Evolutionary conservation across 129 eudicot genomes (phyloP).

Genomic region (Flaveria linearis): DNA sequence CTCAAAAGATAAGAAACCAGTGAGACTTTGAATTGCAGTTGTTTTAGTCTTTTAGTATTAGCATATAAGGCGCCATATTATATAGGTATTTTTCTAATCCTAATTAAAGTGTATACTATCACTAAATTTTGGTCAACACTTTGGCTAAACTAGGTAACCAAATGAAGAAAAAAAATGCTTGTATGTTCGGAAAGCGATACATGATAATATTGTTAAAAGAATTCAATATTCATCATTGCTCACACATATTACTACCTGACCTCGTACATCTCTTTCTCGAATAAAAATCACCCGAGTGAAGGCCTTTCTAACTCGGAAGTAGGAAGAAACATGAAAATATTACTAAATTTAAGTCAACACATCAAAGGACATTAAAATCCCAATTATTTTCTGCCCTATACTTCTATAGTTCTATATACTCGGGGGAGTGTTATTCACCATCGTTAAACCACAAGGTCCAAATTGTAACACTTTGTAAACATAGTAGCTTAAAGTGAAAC

Average conservation of each 20-base stretch:
- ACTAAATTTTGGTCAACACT: not conserved
- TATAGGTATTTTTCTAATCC: not conserved
- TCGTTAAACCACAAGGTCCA: conserved; percentile 4
- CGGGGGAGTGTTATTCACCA: not conserved
- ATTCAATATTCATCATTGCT: too few relatives aligned
- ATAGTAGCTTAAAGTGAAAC: conserved; percentile 17
- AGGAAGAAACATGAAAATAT: not conserved
- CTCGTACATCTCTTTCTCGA: too few relatives aligned
- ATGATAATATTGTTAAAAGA: not conserved
- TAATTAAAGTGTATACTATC: not conserved
- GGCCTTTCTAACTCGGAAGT: too few relatives aligned
- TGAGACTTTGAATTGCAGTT: too few relatives aligned
- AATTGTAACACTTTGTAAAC: conserved; percentile 1
- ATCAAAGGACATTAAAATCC: not conserved
- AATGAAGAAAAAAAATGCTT: not conserved
- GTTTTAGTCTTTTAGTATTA: not conserved
- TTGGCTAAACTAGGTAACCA: not conserved
- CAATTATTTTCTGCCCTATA: not conserved
- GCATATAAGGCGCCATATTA: not conserved
- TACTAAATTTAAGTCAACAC: not conserved
- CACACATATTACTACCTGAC: too few relatives aligned
- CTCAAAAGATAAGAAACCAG: too few relatives aligned
- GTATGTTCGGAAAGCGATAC: not conserved
- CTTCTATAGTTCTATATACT: not conserved
- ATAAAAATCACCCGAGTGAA: too few relatives aligned